These are phyloP conservation scores for Cajanus cajan DNA, from an alignment of 306 rosid genomes.

Conservation along the genomic window DNA sequence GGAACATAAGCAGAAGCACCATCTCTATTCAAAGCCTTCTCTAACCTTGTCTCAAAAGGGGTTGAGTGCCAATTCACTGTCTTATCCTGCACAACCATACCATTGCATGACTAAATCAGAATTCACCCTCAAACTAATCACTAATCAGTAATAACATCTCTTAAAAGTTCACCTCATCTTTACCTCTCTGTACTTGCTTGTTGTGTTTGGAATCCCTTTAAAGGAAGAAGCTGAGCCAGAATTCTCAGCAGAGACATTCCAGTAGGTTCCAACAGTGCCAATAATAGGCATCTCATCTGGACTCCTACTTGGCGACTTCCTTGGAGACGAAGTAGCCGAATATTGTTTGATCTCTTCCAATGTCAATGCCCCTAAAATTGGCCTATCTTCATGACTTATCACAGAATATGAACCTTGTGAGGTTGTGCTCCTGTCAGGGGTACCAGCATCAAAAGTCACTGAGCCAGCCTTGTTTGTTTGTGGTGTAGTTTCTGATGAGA, in stretches of 20 bases:
- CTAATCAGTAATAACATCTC: constrained; percentile 8
- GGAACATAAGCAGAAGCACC: constrained; percentile 39
- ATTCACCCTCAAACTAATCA: constrained; percentile 37
- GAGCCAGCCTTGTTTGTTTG: constrained; percentile 37
- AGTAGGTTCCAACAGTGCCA: constrained; percentile 79
- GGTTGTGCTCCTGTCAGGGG: constrained; percentile 48
- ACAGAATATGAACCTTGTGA: constrained; percentile 63
- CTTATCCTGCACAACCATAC: constrained; percentile 65
- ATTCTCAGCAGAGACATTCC: constrained; percentile 51
- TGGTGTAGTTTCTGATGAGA: constrained; percentile 49
- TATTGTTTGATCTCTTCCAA: constrained; percentile 76
- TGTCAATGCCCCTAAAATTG: constrained; percentile 83
- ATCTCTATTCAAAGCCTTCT: constrained; percentile 73
- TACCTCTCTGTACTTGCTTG: constrained; percentile 95
- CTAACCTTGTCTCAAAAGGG: constrained; percentile 83
- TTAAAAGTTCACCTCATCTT: constrained; percentile 37
- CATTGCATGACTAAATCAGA: constrained; percentile 43
- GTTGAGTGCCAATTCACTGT: constrained; percentile 80
- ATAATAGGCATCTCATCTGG: constrained; percentile 78
- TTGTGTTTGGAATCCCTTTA: constrained; percentile 84
- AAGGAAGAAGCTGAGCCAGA: constrained; percentile 52
- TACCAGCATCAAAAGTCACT: constrained; percentile 9
- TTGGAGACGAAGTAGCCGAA: constrained; percentile 66
- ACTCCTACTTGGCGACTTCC: constrained; percentile 67
- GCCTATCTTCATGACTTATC: constrained; percentile 73